Conservation (phyloP, 805 yeast genomes). For the Monosporozyma servazzii region DNA sequence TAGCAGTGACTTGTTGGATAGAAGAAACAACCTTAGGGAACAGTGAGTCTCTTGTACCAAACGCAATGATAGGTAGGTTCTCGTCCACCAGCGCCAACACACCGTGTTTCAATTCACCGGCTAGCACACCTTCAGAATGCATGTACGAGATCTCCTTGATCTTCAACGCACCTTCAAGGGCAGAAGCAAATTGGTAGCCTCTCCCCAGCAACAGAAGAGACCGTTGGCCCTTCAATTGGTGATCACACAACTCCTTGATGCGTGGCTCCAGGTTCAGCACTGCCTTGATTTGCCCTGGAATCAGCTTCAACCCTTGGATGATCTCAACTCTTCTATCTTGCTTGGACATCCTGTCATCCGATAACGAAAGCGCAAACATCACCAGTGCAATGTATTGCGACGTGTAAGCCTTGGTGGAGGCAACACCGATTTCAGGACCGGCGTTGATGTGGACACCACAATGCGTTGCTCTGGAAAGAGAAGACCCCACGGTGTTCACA, state of each 20-base stretch:
- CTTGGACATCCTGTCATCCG: conserved; percentile 81
- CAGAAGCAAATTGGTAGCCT: conserved; percentile 95
- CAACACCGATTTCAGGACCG: conserved; percentile 99
- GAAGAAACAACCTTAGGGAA: conserved; percentile 95
- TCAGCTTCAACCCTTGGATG: conserved; percentile 71
- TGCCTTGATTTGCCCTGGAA: conserved; percentile 76
- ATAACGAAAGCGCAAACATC: conserved; percentile 90
- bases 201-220: conserved; percentile 88
- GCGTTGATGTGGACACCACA: conserved; percentile 99
- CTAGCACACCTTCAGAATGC: conserved; percentile 98
- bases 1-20: conserved; percentile 91
- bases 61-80: conserved; percentile 84
- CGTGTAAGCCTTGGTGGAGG: conserved; percentile 97
- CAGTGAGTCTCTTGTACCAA: conserved; percentile 92
- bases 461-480: conserved; percentile 92
- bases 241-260: conserved; percentile 68
- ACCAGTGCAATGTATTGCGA: conserved; percentile 96
- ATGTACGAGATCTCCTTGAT: conserved; percentile 97
- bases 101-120: conserved; percentile 98
- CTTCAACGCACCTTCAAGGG: conserved; percentile 96
- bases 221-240: conserved; percentile 67
- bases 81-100: conserved; percentile 94
- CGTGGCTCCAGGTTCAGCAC: conserved; percentile 64
- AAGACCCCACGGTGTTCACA: conserved; percentile 94
- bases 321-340: conserved; percentile 71